A percentile compares a stretch with the other conserved stretches of the same genome.
Evolutionary conservation across 179 eudicot genomes (phyloP).

Genomic region (Sideroxylon spinosum): DNA sequence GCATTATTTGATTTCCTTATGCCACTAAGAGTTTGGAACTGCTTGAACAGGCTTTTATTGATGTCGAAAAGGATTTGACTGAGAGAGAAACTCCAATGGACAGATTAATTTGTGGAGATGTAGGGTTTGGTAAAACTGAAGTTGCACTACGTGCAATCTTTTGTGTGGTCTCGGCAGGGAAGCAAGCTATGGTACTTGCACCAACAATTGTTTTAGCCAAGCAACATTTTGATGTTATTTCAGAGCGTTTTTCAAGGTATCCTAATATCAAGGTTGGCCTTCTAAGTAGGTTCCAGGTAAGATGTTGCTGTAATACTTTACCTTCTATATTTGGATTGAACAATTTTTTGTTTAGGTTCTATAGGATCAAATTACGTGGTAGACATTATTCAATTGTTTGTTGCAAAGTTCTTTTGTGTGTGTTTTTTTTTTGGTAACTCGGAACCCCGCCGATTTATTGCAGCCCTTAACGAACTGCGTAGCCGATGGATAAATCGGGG

Average conservation of each 20-base stretch:
- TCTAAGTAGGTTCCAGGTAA: constrained; percentile 95
- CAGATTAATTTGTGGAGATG: constrained; percentile 95
- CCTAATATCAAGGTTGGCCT: constrained; percentile 68
- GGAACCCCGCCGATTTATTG: too few species aligned
- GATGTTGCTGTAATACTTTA: constrained; percentile 12
- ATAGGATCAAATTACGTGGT: neutral
- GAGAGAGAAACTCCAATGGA: constrained; percentile 98
- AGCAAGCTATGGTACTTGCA: constrained; percentile 95
- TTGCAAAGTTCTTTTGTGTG: constrained; percentile 5
- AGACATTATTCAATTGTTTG: neutral
- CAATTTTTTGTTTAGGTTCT: constrained; percentile 5
- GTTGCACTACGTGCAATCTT: constrained; percentile 93
- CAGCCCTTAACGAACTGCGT: too few species aligned
- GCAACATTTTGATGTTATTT: constrained; percentile 83
- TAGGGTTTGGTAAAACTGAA: constrained; percentile 98
- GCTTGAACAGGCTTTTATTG: constrained; percentile 77
- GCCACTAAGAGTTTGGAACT: constrained; percentile 36
- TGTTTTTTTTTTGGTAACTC: too few species aligned
- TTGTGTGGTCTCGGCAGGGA: constrained; percentile 88
- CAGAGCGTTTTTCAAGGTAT: constrained; percentile 69
- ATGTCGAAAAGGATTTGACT: constrained; percentile 90
- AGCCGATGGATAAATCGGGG: too few species aligned
- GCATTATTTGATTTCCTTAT: constrained; percentile 10
- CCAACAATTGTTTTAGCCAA: constrained; percentile 95
- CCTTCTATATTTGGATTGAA: neutral